phyloP scores from a whole-genome alignment of 768 basidiomycete genomes.

The Dioszegia crocea region DNA sequence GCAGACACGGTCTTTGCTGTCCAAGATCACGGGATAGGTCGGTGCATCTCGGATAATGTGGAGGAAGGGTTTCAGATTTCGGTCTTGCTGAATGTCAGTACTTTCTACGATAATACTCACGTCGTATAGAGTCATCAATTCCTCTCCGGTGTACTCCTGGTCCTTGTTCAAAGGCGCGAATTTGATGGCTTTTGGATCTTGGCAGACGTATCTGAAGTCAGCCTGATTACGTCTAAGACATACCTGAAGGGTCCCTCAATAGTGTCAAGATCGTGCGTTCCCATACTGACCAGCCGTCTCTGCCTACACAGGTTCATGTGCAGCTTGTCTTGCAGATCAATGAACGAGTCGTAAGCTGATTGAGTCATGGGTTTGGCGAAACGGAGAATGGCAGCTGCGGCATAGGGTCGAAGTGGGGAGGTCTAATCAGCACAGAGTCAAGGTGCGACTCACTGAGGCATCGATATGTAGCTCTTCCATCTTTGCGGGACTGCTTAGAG shows the following conservation, averaged over 20 bases:
- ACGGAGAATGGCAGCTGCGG: slow-evolving; percentile 85
- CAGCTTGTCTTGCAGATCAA: slow-evolving; percentile 98
- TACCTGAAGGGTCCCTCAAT: slow-evolving; percentile 82
- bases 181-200: slow-evolving; percentile 74
- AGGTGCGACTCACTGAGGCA: slow-evolving; percentile 68
- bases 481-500: slow-evolving; percentile 62
- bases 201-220: slow-evolving; percentile 43
- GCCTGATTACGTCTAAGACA: slow-evolving; percentile 47
- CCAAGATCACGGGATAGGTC: slow-evolving; percentile 97
- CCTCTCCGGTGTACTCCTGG: slow-evolving; percentile 74
- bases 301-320: slow-evolving; percentile 92
- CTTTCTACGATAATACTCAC: slow-evolving; percentile 52
- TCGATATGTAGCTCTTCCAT: slow-evolving; percentile 66
- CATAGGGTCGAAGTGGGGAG: slow-evolving; percentile 76
- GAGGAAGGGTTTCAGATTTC: slow-evolving; percentile 82
- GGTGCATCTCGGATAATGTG: slow-evolving; percentile 91
- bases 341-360: slow-evolving; percentile 89
- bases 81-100: slow-evolving; percentile 64
- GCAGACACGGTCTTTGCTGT: slow-evolving; percentile 75
- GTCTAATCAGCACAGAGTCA: slow-evolving; percentile 55
- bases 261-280: slow-evolving; percentile 94
- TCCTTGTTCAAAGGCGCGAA: slow-evolving; percentile 81
- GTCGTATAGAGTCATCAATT: slow-evolving; percentile 91
- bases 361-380: slow-evolving; percentile 77
- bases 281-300: slow-evolving; percentile 87